These are phyloP conservation scores for Chalciporus sphaerocephalus DNA, from an alignment of 768 basidiomycete species.

Conservation along the genomic window DNA sequence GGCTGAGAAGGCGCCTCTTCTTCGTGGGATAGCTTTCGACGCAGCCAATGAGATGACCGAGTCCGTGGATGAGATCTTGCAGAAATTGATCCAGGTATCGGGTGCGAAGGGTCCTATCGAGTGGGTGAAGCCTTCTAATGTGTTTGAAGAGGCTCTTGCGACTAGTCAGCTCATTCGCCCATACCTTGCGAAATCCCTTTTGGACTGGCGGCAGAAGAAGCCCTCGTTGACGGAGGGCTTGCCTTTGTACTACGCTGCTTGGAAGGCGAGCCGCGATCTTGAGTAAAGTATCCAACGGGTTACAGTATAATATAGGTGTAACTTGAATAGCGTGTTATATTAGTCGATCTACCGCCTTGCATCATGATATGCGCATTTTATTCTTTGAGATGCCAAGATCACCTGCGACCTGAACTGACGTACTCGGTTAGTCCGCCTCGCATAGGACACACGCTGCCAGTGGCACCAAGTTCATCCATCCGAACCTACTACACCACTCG, in stretches of 20 bases:
- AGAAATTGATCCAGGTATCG: conserved; percentile 23
- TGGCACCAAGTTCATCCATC: too few species aligned
- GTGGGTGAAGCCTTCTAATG: conserved; percentile 19
- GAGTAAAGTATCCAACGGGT: too few species aligned
- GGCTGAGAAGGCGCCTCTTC: conserved; percentile 30
- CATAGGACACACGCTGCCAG: too few species aligned
- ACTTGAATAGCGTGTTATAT: too few species aligned
- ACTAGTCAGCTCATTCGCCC: conserved; percentile 18
- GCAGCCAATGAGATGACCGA: conserved; percentile 30
- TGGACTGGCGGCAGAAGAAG: conserved; percentile 33
- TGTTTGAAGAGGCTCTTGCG: conserved; percentile 22
- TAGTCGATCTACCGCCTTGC: too few species aligned
- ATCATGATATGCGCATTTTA: too few species aligned
- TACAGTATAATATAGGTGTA: too few species aligned
- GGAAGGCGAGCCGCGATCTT: conserved; percentile 16
- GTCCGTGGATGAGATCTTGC: conserved; percentile 26
- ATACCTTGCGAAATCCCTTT: conserved; percentile 27
- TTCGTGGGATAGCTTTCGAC: conserved; percentile 29
- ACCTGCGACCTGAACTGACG: too few species aligned
- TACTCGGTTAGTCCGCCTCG: too few species aligned
- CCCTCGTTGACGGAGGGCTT: conserved; percentile 33
- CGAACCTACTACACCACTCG: too few species aligned
- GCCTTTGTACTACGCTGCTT: conserved; percentile 26
- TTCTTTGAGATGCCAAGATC: too few species aligned
- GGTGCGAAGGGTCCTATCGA: conserved; percentile 24